A percentile compares a stretch with the other conserved stretches of the same genome.
Evolutionary conservation across 1,139 yeast genomes (phyloP).

Genomic region (Blastobotrys proliferans): DNA sequence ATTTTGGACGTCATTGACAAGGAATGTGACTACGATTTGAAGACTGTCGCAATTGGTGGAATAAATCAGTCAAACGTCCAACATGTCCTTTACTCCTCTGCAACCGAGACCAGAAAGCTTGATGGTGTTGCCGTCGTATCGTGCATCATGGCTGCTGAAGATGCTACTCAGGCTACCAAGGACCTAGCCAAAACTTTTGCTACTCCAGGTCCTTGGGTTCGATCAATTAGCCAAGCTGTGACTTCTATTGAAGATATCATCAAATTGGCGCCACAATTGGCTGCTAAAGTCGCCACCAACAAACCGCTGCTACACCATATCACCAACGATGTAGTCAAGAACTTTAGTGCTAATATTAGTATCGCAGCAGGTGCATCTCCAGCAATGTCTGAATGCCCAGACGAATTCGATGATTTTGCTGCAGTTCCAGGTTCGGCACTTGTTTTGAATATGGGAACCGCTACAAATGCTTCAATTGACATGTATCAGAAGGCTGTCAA

Average conservation of each 20-base stretch:
- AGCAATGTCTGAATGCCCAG: slow-evolving; percentile 76
- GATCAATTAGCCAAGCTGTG: slow-evolving; percentile 17
- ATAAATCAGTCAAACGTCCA: slow-evolving; percentile 62
- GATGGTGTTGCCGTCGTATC: slow-evolving; percentile 89
- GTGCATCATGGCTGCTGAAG: slow-evolving; percentile 67
- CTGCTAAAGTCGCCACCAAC: slow-evolving; percentile 18
- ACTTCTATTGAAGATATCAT: background rate
- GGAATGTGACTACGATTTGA: slow-evolving; percentile 34
- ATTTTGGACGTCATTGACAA: slow-evolving; percentile 49
- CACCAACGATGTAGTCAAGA: slow-evolving; percentile 85
- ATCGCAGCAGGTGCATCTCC: slow-evolving; percentile 86
- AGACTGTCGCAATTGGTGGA: slow-evolving; percentile 85
- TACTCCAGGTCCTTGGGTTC: slow-evolving; percentile 22
- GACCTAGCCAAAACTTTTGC: slow-evolving; percentile 25
- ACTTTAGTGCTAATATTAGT: slow-evolving; percentile 85
- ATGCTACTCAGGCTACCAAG: slow-evolving; percentile 54
- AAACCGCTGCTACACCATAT: slow-evolving; percentile 79
- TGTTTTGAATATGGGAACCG: slow-evolving; percentile 76
- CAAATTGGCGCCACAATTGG: slow-evolving; percentile 18
- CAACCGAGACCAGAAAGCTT: slow-evolving; percentile 42
- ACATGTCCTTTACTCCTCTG: slow-evolving; percentile 50
- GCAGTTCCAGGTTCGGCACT: slow-evolving; percentile 50
- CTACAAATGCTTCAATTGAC: slow-evolving; percentile 43
- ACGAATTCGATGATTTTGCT: slow-evolving; percentile 69
- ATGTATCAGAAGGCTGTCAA: slow-evolving; percentile 51